Evolutionary conservation across 2,329 filamentous ascomycete species (phyloP), one percentile per base, ranked within the genome.

Genomic region (Fusarium kyushuense): DNA sequence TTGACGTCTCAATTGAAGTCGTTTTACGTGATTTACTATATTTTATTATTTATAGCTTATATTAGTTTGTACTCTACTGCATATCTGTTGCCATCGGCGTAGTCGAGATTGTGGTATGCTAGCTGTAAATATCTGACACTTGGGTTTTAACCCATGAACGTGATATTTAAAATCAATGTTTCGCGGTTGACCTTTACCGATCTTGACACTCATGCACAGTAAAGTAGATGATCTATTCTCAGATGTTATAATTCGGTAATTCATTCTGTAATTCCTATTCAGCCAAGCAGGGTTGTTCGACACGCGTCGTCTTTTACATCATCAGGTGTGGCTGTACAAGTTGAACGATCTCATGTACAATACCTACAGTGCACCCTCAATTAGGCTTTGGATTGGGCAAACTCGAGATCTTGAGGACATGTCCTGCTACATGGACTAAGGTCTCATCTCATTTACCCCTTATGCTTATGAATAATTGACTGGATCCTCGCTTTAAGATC

Each of bases 401-500:
- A 54, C 47, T 23, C 45, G 25, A 49, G 64, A 42, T 40, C 14
- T 25, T 29, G 47, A 61, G 41, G 27, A 23, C 48, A 40, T 54
- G 33, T 41, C 27, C 14, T 46, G 35, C 32, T 40, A 41, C 33
- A 36, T 35, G 54, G 27, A 59, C 49, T 68, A 55, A 54, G 29
- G 48, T 59, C 52, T 55, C 61, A 56, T 72, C 67, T 72, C 70
- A 72, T 72, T 72, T 72, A 67, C 65, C 65, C 70, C 65, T 68
- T 65, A 58, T 60, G 35, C 29, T 27, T 57, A 38, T 46, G 38
- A 30, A 54, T 43, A 51, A 46, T 54, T 48, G 58, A 51, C 36
- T 57, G 46, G 63, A 62, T 38, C 60, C 45, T 59, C 49, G 62
- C 57, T 60, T 54, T 60, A 60, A 58, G 64, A 68, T 67, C 65